These are phyloP conservation scores for Hypoxylon rubiginosum DNA, from an alignment of 2,329 filamentous ascomycete species.

Conservation along the genomic window DNA sequence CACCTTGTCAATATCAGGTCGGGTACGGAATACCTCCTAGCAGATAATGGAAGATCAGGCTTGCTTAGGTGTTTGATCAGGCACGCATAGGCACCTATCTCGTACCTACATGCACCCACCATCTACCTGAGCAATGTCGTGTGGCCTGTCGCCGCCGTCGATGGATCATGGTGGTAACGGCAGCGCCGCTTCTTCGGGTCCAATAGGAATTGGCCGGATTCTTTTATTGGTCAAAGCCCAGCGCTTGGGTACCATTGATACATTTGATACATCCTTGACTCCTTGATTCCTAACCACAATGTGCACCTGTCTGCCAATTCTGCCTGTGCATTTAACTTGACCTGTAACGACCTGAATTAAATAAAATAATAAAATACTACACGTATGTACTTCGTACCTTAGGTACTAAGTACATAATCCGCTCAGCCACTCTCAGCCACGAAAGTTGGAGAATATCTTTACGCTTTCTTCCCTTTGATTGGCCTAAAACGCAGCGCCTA, in stretches of 20 bases:
- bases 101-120: not conserved
- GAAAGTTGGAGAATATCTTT: constrained; percentile 12
- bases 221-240: constrained; percentile 24
- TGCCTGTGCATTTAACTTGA: constrained; percentile 4
- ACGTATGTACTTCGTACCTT: not conserved
- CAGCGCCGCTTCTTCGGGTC: constrained; percentile 33
- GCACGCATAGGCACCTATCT: not conserved
- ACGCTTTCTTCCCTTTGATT: constrained; percentile 17
- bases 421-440: constrained; percentile 38
- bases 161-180: not conserved
- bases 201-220: constrained; percentile 12
- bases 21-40: not conserved
- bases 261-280: not conserved
- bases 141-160: not conserved
- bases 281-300: too few relatives aligned
- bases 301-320: too few relatives aligned
- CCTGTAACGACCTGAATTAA: too few relatives aligned
- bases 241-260: constrained; percentile 4
- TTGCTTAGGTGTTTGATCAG: not conserved
- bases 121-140: constrained; percentile 9
- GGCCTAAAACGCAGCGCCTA: constrained; percentile 23
- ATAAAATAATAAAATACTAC: too few relatives aligned
- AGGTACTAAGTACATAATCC: not conserved
- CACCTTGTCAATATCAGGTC: not conserved
- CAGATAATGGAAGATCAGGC: constrained; percentile 13